Percentiles rank a stretch among this genome's conserved stretches.
Conservation (phyloP, 2,329 filamentous ascomycete genomes). For the Hypoxylon sp. region DNA sequence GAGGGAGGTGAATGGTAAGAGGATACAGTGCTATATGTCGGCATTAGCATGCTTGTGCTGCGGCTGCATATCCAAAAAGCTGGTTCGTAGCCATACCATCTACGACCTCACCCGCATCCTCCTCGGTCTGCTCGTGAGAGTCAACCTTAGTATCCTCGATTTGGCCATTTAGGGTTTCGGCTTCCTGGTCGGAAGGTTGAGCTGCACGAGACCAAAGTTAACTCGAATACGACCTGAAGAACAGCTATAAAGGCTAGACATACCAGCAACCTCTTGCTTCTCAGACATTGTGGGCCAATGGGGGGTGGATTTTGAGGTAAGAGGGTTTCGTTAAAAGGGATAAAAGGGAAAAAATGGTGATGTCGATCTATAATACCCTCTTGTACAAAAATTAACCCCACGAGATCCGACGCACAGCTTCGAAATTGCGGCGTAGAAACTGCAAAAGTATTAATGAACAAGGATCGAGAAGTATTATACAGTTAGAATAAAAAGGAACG, state of each 20-base stretch:
- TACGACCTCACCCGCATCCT: conserved; percentile 37
- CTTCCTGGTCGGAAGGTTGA: conserved; percentile 36
- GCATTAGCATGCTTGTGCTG: conserved; percentile 12
- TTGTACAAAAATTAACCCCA: conserved; percentile 36
- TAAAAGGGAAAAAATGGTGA: conserved; percentile 5
- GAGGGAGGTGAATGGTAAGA: conserved; percentile 82
- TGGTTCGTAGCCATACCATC: conserved; percentile 39
- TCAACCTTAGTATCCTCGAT: conserved; percentile 32
- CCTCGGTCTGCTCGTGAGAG: conserved; percentile 38
- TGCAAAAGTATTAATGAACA: conserved; percentile 38
- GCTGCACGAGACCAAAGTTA: conserved; percentile 34
- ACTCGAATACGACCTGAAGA: background rate
- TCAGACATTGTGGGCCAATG: conserved; percentile 43
- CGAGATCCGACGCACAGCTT: conserved; percentile 36
- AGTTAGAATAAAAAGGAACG: conserved; percentile 42
- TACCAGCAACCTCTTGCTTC: conserved; percentile 44
- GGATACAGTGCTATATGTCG: conserved; percentile 58
- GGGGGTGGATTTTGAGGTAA: conserved; percentile 24
- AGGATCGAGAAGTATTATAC: conserved; percentile 44
- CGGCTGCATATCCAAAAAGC: conserved; percentile 2
- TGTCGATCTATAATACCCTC: conserved; percentile 35
- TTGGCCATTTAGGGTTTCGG: conserved; percentile 39
- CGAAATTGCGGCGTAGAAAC: conserved; percentile 28
- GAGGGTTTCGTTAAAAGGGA: conserved; percentile 4
- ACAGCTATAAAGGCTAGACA: conserved; percentile 13